Evolutionary conservation across 2,329 filamentous ascomycete species (phyloP), one percentile per base, ranked within the genome.

Genomic region (Pestalotiopsis sp.): DNA sequence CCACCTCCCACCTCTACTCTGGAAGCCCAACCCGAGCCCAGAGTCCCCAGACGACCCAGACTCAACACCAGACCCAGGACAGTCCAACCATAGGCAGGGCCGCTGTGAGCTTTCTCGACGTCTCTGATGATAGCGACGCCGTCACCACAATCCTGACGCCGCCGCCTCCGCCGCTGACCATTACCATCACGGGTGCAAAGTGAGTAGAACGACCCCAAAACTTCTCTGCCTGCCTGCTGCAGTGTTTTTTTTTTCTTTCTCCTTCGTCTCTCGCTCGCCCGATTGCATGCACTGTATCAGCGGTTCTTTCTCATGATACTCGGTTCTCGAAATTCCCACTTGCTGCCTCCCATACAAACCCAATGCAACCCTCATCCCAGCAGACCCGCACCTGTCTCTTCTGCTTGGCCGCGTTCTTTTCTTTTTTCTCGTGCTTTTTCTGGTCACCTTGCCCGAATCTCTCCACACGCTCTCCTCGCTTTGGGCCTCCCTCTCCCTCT

Each of bases 21-120:
- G 31, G 31, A 68, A 64, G 20, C 61, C 27, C 59, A 62, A 62
- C 27, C 31, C 27, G 27, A 62, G 57, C 57, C 57, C 23, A 36
- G 70, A 56, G 27, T 38, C n/a, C 57, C 57, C 23, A 36, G 70
- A 56, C 58, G 66, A 59, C 23, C 56, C 68, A 65, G 64, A 74
- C 14, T 52, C 61, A 36, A 25, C 38, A 49, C 70, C 73, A 70
- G 68, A 72, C 78, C 72, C 80, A 82, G 74, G 82, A 86, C 73
- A 85, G 83, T 77, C 83, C 84, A 73, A 83, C 82, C 64, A 82
- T 84, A 74, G 82, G 83, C 72, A 78, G 80, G 73, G 77, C 77
- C 64, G 75, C 79, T 66, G 71, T 77, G 65, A 74, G 77, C 68
- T 75, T 72, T 72, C 68, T 72, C 69, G 68, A 72, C 67, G 20